A percentile compares a stretch with the other conserved stretches of the same genome.
These are phyloP conservation scores for Neopestalotiopsis sp. DNA, from an alignment of 2,329 filamentous ascomycete species.

Conservation along the genomic window DNA sequence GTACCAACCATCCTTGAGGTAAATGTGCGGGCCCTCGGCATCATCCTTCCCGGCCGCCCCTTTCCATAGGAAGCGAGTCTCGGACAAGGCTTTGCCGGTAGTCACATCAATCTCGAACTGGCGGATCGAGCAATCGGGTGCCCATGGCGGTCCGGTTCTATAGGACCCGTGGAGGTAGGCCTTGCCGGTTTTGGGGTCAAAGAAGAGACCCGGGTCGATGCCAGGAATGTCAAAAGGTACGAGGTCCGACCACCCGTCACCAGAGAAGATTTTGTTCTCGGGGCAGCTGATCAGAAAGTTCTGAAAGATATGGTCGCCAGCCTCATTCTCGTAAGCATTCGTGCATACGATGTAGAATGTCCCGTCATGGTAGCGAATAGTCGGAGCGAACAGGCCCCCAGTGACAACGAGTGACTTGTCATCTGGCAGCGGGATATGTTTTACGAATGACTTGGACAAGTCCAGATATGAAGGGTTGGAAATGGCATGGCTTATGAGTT, in stretches of 20 bases:
- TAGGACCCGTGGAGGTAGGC: constrained; percentile 1
- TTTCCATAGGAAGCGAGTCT: constrained; percentile 30
- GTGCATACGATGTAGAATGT: background rate
- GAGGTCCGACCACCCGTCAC: background rate
- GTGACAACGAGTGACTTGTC: background rate
- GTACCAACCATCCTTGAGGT: constrained; percentile 44
- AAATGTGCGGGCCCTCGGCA: constrained; percentile 43
- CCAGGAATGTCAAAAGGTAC: background rate
- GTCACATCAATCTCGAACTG: background rate
- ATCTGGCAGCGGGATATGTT: background rate
- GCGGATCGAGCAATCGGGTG: background rate
- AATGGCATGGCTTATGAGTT: background rate
- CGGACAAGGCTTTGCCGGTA: background rate
- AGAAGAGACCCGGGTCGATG: background rate
- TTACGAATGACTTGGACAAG: background rate
- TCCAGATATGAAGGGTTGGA: background rate
- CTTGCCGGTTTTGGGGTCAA: background rate
- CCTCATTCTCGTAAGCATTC: background rate
- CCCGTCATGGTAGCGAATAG: background rate
- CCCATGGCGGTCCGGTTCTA: background rate
- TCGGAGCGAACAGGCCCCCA: background rate
- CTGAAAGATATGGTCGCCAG: background rate
- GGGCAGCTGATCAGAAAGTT: constrained; percentile 4
- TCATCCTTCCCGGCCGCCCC: constrained; percentile 36
- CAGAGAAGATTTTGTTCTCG: background rate